Evolutionary conservation across 148 eudicot genomes (phyloP).

Genomic region (Rhododendron henanense): DNA sequence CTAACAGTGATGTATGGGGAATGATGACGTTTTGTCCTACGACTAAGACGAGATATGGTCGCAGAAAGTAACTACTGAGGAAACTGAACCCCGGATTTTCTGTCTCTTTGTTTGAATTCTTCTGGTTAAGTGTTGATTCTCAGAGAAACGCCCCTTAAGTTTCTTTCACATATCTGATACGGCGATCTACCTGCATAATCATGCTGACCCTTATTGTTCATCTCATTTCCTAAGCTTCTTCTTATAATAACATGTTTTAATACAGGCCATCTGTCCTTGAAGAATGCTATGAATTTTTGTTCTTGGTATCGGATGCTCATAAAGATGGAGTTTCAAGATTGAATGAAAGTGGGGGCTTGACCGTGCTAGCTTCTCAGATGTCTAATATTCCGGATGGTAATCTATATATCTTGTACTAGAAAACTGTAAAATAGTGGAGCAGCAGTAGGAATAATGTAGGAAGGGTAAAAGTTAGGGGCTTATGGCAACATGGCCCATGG

Average conservation of each 20-base stretch:
- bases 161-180: background rate
- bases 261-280: slow-evolving; percentile 49
- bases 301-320: slow-evolving; percentile 46
- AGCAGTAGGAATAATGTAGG: background rate
- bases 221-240: background rate
- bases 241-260: background rate
- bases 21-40: background rate
- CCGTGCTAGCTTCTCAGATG: slow-evolving; percentile 56
- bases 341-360: slow-evolving; percentile 54
- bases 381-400: slow-evolving; percentile 56
- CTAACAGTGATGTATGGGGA: background rate
- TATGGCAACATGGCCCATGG: background rate
- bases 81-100: background rate
- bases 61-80: background rate
- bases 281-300: slow-evolving; percentile 68
- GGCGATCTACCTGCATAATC: background rate
- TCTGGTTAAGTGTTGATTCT: background rate
- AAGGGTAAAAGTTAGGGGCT: background rate
- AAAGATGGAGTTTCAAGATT: slow-evolving; percentile 46
- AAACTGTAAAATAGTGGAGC: background rate
- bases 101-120: background rate
- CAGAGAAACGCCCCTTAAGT: background rate
- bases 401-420: background rate
- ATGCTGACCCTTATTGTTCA: background rate
- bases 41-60: background rate